Percentiles rank a stretch among this genome's conserved stretches.
phyloP scores from a whole-genome alignment of 139 green algal genomes.

The Spirogloea muscicola region DNA sequence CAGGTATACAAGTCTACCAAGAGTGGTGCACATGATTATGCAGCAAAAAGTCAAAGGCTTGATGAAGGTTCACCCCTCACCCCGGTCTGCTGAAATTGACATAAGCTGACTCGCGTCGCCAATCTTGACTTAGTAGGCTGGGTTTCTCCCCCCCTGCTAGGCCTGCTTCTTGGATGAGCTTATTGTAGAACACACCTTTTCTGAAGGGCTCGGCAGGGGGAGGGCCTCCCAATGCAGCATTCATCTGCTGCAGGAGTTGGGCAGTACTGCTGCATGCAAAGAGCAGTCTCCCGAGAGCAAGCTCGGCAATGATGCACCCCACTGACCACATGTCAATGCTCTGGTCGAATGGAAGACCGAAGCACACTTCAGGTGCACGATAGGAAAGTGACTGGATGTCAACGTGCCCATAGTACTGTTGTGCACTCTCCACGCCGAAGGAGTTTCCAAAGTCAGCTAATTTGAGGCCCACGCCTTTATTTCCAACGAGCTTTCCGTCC shows the following conservation, averaged over 20 bases:
- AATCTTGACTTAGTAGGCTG: too few species aligned
- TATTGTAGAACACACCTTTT: not conserved
- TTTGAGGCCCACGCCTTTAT: conserved; percentile 64
- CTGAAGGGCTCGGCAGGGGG: not conserved
- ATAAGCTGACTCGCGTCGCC: too few species aligned
- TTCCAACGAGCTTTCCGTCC: too few species aligned
- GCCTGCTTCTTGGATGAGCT: not conserved
- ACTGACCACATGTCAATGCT: conserved; percentile 84
- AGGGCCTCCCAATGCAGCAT: not conserved
- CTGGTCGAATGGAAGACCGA: conserved; percentile 61
- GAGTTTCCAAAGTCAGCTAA: conserved; percentile 80
- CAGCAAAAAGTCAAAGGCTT: too few species aligned
- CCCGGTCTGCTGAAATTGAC: too few species aligned
- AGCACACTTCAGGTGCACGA: conserved; percentile 61
- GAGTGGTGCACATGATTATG: too few species aligned
- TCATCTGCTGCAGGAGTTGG: conserved; percentile 13
- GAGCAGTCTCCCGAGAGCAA: conserved; percentile 67
- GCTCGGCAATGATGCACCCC: conserved; percentile 76
- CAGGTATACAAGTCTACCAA: too few species aligned
- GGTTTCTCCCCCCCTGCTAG: not conserved
- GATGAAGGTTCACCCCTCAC: too few species aligned
- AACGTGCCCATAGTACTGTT: conserved; percentile 58
- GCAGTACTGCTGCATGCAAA: conserved; percentile 46
- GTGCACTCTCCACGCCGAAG: conserved; percentile 59
- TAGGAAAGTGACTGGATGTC: conserved; percentile 80